phyloP scores from a whole-genome alignment of 768 basidiomycete genomes.

The Coprinopsis sp. region DNA sequence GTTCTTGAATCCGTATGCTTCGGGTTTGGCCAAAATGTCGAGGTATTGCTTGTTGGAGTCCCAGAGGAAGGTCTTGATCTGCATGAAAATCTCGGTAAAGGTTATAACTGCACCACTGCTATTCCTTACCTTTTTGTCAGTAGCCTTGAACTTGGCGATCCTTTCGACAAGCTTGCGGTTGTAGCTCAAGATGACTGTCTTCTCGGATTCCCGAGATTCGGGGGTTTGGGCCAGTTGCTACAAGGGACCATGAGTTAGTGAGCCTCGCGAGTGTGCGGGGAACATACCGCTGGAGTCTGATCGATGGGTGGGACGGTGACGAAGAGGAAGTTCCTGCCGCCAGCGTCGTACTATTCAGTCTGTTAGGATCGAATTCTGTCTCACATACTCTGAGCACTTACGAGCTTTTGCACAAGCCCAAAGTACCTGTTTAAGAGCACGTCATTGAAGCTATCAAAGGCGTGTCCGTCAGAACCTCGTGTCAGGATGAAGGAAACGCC shows the following conservation, averaged over 20 bases:
- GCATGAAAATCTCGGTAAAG: background rate
- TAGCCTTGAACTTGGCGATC: slow-evolving; percentile 36
- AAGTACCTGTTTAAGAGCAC: slow-evolving; percentile 17
- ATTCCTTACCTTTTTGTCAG: slow-evolving; percentile 41
- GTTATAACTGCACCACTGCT: background rate
- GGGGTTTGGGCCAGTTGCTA: slow-evolving; percentile 47
- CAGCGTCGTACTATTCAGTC: slow-evolving; percentile 33
- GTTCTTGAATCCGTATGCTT: slow-evolving; percentile 53
- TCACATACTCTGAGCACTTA: background rate
- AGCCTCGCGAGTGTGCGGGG: background rate
- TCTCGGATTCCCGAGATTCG: slow-evolving; percentile 35
- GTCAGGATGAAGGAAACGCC: background rate
- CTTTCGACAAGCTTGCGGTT: slow-evolving; percentile 45
- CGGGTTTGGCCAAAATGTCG: slow-evolving; percentile 43
- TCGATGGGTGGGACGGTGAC: slow-evolving; percentile 39
- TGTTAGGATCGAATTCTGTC: background rate
- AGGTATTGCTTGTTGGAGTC: slow-evolving; percentile 48
- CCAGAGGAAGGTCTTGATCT: slow-evolving; percentile 48
- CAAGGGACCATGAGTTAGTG: background rate
- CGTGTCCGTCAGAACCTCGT: background rate
- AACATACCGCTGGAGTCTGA: slow-evolving; percentile 36
- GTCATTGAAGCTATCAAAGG: slow-evolving; percentile 34
- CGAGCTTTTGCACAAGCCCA: slow-evolving; percentile 27
- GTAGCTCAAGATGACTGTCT: slow-evolving; percentile 45
- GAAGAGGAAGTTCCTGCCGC: slow-evolving; percentile 55